phyloP scores from a whole-genome alignment of 78 protist species.

The Tieghemostelium lacteum region DNA sequence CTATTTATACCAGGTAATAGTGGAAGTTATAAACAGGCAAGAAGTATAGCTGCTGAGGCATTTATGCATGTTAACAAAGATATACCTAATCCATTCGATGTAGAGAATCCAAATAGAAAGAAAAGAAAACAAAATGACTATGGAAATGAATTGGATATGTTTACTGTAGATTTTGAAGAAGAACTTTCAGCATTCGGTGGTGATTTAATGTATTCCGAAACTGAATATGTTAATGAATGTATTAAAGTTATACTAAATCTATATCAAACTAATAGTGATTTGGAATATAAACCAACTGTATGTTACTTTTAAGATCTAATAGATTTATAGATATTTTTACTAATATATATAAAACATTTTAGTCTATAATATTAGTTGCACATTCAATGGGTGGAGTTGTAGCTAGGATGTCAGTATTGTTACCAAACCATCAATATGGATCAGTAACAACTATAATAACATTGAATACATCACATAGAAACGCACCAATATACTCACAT shows the following conservation, averaged over 20 bases:
- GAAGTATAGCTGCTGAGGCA: constrained; percentile 75
- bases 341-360: background rate
- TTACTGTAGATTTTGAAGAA: constrained; percentile 74
- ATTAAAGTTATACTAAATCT: constrained; percentile 51
- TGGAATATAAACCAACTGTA: constrained; percentile 48
- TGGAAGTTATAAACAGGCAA: constrained; percentile 77
- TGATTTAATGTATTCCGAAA: constrained; percentile 69
- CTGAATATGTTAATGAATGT: constrained; percentile 76
- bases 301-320: background rate
- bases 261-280: constrained; percentile 18
- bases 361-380: constrained; percentile 74
- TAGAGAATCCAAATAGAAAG: constrained; percentile 42
- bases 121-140: constrained; percentile 1
- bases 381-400: constrained; percentile 85
- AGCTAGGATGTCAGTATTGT: constrained; percentile 56
- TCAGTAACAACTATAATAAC: constrained; percentile 78
- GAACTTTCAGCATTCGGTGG: constrained; percentile 85
- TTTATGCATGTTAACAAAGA: background rate
- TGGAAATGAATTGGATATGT: constrained; percentile 77
- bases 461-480: constrained; percentile 73
- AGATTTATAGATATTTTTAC: background rate
- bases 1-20: constrained; percentile 80
- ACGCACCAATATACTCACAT: constrained; percentile 74
- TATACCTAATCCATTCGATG: constrained; percentile 1
- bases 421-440: constrained; percentile 71